Evolutionary conservation across 805 yeast genomes (phyloP).

Genomic region (Wickerhamomyces chaumierensis): DNA sequence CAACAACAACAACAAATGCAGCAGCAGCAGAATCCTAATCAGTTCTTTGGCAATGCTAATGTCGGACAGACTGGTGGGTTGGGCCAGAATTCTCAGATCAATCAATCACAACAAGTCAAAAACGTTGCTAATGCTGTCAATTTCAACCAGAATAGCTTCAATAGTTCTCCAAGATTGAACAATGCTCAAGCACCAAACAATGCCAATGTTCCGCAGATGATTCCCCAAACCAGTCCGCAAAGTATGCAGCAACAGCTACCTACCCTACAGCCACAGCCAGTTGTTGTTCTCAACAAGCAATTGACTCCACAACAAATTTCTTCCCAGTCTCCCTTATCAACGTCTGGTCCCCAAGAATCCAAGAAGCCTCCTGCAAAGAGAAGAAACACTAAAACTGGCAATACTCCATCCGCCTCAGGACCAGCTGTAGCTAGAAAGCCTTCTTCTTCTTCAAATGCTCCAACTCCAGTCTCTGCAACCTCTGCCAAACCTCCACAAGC

Average conservation of each 20-base stretch:
- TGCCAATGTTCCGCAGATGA: no score
- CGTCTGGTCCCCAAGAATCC: background rate
- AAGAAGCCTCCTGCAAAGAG: conserved; percentile 8
- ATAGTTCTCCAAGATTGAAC: background rate
- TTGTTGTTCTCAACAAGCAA: background rate
- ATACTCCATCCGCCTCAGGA: background rate
- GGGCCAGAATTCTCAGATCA: no score
- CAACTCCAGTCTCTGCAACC: conserved; percentile 1
- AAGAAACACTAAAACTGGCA: conserved; percentile 3
- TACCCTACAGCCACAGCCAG: conserved; percentile 1
- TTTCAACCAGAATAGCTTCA: background rate
- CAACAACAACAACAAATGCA: conserved; percentile 1
- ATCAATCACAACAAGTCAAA: background rate
- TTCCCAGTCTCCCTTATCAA: background rate
- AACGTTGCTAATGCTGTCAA: background rate
- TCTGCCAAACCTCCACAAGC: background rate
- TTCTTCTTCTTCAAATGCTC: conserved; percentile 3
- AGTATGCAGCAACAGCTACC: conserved; percentile 4
- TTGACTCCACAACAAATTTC: background rate
- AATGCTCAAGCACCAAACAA: no score
- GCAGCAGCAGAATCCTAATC: background rate
- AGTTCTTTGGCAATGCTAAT: conserved; percentile 4
- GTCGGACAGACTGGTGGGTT: no score
- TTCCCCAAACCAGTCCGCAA: no score
- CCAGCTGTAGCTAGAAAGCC: background rate